phyloP scores from a whole-genome alignment of 495 filamentous ascomycete genomes.

The Penicillium waksmanii region DNA sequence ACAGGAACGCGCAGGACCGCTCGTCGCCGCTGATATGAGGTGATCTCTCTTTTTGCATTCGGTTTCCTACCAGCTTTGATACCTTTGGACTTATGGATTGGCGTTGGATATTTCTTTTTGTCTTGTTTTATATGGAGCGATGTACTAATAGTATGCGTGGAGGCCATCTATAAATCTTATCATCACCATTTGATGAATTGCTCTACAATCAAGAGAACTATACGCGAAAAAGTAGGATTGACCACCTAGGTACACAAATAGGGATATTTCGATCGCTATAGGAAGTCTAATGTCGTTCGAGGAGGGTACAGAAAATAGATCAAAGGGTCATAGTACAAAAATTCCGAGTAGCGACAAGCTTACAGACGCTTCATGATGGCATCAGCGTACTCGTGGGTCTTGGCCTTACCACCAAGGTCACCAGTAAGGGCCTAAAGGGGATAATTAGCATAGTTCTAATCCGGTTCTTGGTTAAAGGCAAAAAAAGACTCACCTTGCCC shows the following conservation, averaged over 20 bases:
- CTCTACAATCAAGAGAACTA: not conserved
- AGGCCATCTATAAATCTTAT: not conserved
- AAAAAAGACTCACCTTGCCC: constrained; percentile 72
- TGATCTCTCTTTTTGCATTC: not conserved
- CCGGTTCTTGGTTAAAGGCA: not conserved
- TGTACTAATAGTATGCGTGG: not conserved
- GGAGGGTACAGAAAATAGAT: constrained; percentile 40
- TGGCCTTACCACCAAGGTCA: constrained; percentile 91
- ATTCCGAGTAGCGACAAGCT: constrained; percentile 32
- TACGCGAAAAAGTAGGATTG: constrained; percentile 9
- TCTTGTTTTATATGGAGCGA: not conserved
- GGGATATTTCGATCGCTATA: constrained; percentile 49
- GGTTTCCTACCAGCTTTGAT: constrained; percentile 24
- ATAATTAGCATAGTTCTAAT: constrained; percentile 19
- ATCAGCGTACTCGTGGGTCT: constrained; percentile 86
- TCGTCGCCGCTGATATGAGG: constrained; percentile 37
- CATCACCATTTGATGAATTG: not conserved
- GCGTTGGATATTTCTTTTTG: constrained; percentile 20
- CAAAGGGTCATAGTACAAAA: constrained; percentile 46
- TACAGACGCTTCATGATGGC: constrained; percentile 90
- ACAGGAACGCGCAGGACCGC: constrained; percentile 40
- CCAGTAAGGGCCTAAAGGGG: constrained; percentile 72
- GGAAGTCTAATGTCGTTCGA: constrained; percentile 50
- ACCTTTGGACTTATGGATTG: constrained; percentile 25
- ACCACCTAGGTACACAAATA: constrained; percentile 37